A percentile compares a stretch with the other conserved stretches of the same genome.
Conservation (phyloP, 441 rosid species). For the Metrosideros polymorpha region DNA sequence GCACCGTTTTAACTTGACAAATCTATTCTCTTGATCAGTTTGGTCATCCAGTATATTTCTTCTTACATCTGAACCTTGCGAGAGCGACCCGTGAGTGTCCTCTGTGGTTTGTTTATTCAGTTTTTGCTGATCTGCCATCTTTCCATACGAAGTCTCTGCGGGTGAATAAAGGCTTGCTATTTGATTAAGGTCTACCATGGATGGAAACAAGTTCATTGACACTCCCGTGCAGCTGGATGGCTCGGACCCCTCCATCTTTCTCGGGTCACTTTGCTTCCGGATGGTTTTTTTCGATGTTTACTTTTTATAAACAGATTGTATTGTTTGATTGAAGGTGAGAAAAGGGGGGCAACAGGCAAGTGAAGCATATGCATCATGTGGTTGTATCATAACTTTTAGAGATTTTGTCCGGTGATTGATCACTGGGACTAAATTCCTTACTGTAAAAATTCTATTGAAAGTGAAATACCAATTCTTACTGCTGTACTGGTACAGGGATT, state of each 20-base stretch:
- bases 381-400: background rate
- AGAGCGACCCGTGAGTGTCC: background rate
- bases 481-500: background rate
- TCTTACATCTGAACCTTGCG: background rate
- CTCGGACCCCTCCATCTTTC: background rate
- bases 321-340: background rate
- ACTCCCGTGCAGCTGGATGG: background rate
- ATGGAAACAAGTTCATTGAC: background rate
- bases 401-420: background rate
- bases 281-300: background rate
- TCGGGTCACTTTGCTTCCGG: background rate
- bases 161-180: background rate
- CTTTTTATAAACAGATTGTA: background rate
- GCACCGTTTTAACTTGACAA: slow-evolving; percentile 25
- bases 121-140: background rate
- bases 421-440: background rate
- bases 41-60: background rate
- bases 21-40: background rate
- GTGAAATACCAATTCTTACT: background rate
- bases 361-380: background rate
- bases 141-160: background rate
- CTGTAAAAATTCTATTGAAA: background rate
- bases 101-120: background rate
- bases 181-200: background rate
- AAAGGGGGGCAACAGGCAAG: background rate